A percentile compares a stretch with the other conserved stretches of the same genome.
These are phyloP conservation scores for Penicillium hesseltinei DNA, from an alignment of 2,329 filamentous ascomycete genomes.

Conservation along the genomic window DNA sequence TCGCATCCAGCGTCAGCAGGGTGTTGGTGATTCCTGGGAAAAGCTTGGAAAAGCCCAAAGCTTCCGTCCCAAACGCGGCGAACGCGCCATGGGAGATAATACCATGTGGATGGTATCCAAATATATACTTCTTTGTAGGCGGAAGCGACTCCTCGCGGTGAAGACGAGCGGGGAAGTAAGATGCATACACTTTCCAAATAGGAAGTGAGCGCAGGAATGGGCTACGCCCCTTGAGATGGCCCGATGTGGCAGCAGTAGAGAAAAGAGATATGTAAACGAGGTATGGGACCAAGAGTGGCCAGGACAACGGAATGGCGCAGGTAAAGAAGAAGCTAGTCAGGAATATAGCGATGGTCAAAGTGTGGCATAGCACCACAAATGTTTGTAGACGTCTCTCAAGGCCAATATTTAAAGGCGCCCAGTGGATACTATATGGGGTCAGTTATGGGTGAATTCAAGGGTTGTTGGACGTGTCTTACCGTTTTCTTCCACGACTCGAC, in stretches of 20 bases:
- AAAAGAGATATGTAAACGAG: slow-evolving; percentile 74
- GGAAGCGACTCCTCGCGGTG: slow-evolving; percentile 80
- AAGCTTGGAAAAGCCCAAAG: slow-evolving; percentile 77
- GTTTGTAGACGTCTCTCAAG: slow-evolving; percentile 72
- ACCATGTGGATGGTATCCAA: slow-evolving; percentile 95
- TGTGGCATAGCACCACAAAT: slow-evolving; percentile 72
- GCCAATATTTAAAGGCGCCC: slow-evolving; percentile 76
- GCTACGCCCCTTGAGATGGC: slow-evolving; percentile 70
- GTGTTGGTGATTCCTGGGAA: slow-evolving; percentile 97
- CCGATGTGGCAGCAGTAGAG: slow-evolving; percentile 73
- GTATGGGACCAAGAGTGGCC: slow-evolving; percentile 77
- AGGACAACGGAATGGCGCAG: slow-evolving; percentile 85
- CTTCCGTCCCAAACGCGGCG: slow-evolving; percentile 85
- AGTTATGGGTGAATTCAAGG: background rate
- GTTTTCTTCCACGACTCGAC: slow-evolving; percentile 2
- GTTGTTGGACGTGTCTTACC: background rate
- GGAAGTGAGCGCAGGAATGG: slow-evolving; percentile 69
- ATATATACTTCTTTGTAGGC: slow-evolving; percentile 86
- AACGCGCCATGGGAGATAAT: slow-evolving; percentile 98
- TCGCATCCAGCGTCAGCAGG: slow-evolving; percentile 87
- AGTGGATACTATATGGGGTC: slow-evolving; percentile 62
- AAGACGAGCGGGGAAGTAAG: slow-evolving; percentile 85
- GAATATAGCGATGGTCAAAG: slow-evolving; percentile 65
- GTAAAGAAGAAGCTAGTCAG: slow-evolving; percentile 85
- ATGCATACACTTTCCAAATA: slow-evolving; percentile 85